phyloP scores from a whole-genome alignment of 202 grass and related monocot species.

The Digitaria exilis region DNA sequence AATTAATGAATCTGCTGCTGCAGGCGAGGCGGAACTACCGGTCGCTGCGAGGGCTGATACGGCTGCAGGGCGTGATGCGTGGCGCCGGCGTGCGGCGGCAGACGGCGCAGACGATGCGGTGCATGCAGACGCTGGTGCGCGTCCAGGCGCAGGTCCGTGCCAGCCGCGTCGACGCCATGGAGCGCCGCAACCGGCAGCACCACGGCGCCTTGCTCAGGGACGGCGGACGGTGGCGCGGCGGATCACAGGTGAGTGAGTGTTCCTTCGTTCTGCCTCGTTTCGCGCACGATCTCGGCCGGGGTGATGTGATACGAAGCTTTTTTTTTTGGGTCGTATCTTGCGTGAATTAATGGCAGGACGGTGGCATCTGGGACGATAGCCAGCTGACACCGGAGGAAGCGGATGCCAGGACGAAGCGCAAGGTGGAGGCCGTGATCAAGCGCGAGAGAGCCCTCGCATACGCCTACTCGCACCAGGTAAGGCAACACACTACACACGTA shows the following conservation, averaged over 20 bases:
- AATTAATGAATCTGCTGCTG: neutral
- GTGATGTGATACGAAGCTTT: neutral
- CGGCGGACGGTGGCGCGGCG: conserved; percentile 41
- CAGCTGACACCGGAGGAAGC: conserved; percentile 48
- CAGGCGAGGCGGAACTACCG: conserved; percentile 83
- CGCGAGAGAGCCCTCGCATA: conserved; percentile 90
- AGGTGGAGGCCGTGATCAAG: conserved; percentile 84
- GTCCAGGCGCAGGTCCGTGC: conserved; percentile 80
- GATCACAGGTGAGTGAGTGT: conserved; percentile 37
- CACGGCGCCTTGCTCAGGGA: conserved; percentile 43
- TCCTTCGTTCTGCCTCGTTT: too few species aligned
- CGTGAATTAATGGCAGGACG: conserved; percentile 27
- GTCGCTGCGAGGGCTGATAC: conserved; percentile 78
- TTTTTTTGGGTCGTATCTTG: neutral
- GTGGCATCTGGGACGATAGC: conserved; percentile 72
- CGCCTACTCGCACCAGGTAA: conserved; percentile 95
- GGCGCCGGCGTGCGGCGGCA: conserved; percentile 72
- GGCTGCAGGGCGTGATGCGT: conserved; percentile 75
- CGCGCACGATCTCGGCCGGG: too few species aligned
- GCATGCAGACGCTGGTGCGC: conserved; percentile 86
- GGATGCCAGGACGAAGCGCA: conserved; percentile 53
- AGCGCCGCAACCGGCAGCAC: conserved; percentile 57
- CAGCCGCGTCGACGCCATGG: conserved; percentile 85
- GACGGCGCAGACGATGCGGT: conserved; percentile 78
- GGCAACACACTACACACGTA: too few species aligned